Conservation (phyloP, 352 stramenopile genomes). For the Phytophthora fragariae region DNA sequence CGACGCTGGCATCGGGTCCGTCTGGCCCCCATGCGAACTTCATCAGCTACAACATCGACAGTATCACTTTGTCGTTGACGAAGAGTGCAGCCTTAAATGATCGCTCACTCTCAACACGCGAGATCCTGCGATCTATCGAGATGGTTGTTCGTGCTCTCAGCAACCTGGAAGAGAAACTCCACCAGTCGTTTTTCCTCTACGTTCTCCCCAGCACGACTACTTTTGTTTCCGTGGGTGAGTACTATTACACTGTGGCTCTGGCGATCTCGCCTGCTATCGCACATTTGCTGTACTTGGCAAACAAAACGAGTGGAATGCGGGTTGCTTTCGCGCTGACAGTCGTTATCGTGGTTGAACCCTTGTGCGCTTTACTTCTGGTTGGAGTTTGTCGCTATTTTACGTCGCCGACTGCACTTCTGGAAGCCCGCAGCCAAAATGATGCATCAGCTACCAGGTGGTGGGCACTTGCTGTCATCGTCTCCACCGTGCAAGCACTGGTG, state of each 20-base stretch:
- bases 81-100: conserved; percentile 23
- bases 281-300: conserved; percentile 60
- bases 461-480: conserved; percentile 33
- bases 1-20: conserved; percentile 64
- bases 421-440: conserved; percentile 15
- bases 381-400: conserved; percentile 16
- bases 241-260: conserved; percentile 84
- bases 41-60: conserved; percentile 89
- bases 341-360: conserved; percentile 50
- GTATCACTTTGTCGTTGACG: conserved; percentile 65
- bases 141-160: conserved; percentile 80
- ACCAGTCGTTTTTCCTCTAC: conserved; percentile 92
- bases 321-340: conserved; percentile 59
- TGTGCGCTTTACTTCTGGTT: conserved; percentile 32
- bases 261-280: conserved; percentile 72
- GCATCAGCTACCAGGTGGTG: conserved; percentile 32
- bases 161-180: conserved; percentile 90
- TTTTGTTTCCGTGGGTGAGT: conserved; percentile 90
- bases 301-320: conserved; percentile 64
- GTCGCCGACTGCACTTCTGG: conserved; percentile 15
- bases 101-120: conserved; percentile 39
- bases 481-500: conserved; percentile 34
- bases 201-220: conserved; percentile 72
- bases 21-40: conserved; percentile 79
- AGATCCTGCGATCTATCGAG: conserved; percentile 65